Conservation (phyloP, 1,284 basidiomycete genomes). For the Fomitopsis pinicola region DNA sequence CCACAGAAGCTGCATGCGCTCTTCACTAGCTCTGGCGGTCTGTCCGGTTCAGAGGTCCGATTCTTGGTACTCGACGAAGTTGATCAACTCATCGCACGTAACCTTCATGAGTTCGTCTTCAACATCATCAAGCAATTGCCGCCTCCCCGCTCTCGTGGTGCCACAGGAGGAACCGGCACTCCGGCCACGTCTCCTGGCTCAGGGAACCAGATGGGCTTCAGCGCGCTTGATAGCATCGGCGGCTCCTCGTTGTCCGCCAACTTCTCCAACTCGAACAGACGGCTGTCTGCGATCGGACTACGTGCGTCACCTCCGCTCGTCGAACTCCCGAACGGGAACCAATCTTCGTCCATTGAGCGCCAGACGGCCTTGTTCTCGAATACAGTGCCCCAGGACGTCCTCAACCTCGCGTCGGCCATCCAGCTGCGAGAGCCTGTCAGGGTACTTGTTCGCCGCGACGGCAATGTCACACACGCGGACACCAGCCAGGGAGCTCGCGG, state of each 20-base stretch:
- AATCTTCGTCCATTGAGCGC: slow-evolving; percentile 56
- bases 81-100: slow-evolving; percentile 95
- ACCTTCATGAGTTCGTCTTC: slow-evolving; percentile 92
- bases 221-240: slow-evolving; percentile 47
- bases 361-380: slow-evolving; percentile 97
- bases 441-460: slow-evolving; percentile 94
- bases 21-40: slow-evolving; percentile 75
- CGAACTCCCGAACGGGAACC: slow-evolving; percentile 9
- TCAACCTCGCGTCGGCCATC: slow-evolving; percentile 84
- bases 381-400: slow-evolving; percentile 89
- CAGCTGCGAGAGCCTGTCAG: slow-evolving; percentile 93
- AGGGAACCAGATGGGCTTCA: slow-evolving; percentile 37
- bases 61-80: slow-evolving; percentile 96
- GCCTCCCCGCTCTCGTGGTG: slow-evolving; percentile 69
- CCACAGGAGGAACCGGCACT: slow-evolving; percentile 28
- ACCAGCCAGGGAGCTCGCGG: slow-evolving; percentile 73
- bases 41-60: slow-evolving; percentile 79
- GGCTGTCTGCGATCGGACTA: slow-evolving; percentile 50
- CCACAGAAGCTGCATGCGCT: slow-evolving; percentile 94
- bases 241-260: slow-evolving; percentile 39
- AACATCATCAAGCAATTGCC: slow-evolving; percentile 90
- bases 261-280: slow-evolving; percentile 49
- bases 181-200: slow-evolving; percentile 33
- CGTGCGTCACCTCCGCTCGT: slow-evolving; percentile 24
- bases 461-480: slow-evolving; percentile 74